These are phyloP conservation scores for Cornus kousa DNA, from an alignment of 148 eudicot species.

Conservation along the genomic window DNA sequence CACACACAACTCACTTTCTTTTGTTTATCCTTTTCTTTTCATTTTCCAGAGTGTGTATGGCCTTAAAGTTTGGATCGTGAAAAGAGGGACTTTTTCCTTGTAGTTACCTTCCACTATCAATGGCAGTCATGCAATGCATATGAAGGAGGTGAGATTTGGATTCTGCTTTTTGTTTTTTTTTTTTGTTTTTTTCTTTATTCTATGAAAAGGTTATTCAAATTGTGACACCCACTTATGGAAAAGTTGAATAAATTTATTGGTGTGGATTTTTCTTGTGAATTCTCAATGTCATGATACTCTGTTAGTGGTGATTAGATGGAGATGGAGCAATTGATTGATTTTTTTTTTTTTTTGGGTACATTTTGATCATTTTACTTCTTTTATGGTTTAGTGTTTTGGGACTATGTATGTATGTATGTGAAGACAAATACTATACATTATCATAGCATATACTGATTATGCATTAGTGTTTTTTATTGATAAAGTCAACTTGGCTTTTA, in stretches of 20 bases:
- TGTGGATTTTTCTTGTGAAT: background rate
- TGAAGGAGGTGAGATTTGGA: background rate
- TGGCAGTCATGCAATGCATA: conserved; percentile 1
- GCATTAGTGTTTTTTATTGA: too few relatives aligned
- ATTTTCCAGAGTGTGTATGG: background rate
- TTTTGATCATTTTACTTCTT: background rate
- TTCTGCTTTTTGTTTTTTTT: background rate
- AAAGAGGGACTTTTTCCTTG: background rate
- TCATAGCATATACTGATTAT: background rate
- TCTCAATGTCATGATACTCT: background rate
- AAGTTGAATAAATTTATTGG: background rate
- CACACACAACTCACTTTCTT: background rate
- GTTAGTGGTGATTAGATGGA: background rate
- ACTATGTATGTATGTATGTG: background rate
- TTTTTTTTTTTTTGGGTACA: background rate
- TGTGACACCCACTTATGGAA: background rate
- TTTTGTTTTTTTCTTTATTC: background rate
- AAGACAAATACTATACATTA: background rate
- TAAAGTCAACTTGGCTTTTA: too few relatives aligned
- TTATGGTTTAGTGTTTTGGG: background rate
- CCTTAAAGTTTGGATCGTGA: background rate
- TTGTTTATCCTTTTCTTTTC: background rate
- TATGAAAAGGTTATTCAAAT: background rate
- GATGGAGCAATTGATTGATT: background rate
- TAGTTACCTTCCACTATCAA: conserved; percentile 12